Evolutionary conservation across 257 asterid species (phyloP).

Genomic region (Mentha longifolia): DNA sequence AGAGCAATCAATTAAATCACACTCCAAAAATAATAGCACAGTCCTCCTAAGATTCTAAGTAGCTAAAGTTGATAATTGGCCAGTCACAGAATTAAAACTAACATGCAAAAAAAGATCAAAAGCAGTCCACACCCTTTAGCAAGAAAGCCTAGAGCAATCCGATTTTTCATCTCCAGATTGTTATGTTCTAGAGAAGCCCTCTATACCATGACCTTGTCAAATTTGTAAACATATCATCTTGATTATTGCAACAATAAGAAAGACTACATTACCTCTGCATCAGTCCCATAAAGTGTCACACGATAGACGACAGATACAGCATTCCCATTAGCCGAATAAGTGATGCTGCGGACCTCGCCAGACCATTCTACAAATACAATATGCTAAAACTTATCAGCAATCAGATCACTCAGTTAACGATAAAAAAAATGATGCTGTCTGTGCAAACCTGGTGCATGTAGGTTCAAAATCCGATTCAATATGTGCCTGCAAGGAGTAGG

Average conservation of each 20-base stretch:
- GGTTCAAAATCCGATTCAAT: constrained; percentile 85
- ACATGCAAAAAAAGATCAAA: background rate
- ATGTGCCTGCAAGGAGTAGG: constrained; percentile 65
- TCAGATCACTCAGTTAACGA: constrained; percentile 10
- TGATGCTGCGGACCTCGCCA: constrained; percentile 83
- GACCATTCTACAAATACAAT: constrained; percentile 71
- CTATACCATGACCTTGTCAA: no score
- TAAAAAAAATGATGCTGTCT: background rate
- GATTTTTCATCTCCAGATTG: background rate
- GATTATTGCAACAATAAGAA: no score
- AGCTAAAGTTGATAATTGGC: background rate
- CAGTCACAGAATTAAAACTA: background rate
- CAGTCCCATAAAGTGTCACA: constrained; percentile 85
- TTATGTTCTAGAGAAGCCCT: no score
- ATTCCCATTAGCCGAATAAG: constrained; percentile 73
- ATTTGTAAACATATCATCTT: no score
- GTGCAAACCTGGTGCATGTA: constrained; percentile 82
- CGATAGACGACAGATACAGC: constrained; percentile 82
- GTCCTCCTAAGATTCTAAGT: constrained; percentile 24
- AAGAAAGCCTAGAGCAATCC: background rate
- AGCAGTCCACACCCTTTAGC: background rate
- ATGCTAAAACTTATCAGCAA: background rate
- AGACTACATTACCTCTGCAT: constrained; percentile 65
- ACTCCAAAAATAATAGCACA: constrained; percentile 18
- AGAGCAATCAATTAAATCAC: background rate